Conservation (phyloP, 805 yeast genomes). For the Saccharomyces mikatae region DNA sequence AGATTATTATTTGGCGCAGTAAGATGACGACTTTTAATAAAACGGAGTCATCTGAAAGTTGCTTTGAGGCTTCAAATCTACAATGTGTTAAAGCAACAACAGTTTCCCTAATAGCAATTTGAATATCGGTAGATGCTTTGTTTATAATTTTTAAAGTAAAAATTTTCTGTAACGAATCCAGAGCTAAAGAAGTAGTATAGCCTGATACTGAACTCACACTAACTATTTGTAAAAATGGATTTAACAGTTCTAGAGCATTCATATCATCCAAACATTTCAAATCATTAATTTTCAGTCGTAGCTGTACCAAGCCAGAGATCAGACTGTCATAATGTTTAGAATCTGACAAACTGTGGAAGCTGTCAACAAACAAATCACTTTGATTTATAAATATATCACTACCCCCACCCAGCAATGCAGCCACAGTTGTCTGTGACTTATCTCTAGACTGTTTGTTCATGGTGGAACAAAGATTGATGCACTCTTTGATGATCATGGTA, state of each 20-base stretch:
- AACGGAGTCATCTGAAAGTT: constrained; percentile 84
- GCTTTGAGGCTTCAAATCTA: constrained; percentile 91
- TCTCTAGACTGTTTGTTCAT: constrained; percentile 82
- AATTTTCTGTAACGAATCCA: constrained; percentile 67
- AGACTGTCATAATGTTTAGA: constrained; percentile 43
- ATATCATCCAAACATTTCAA: constrained; percentile 44
- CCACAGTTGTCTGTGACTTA: constrained; percentile 55
- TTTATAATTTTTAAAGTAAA: constrained; percentile 62
- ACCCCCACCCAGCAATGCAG: constrained; percentile 76
- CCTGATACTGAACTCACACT: constrained; percentile 84
- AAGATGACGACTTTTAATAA: constrained; percentile 72
- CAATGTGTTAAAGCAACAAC: constrained; percentile 75
- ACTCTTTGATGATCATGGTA: constrained; percentile 80
- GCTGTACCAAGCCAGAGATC: constrained; percentile 68
- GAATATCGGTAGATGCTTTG: constrained; percentile 48
- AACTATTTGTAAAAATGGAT: constrained; percentile 79
- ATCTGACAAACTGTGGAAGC: constrained; percentile 26
- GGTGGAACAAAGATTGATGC: constrained; percentile 75
- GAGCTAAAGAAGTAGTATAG: constrained; percentile 70
- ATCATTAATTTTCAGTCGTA: constrained; percentile 62
- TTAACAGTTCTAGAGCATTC: constrained; percentile 66
- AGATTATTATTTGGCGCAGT: constrained; percentile 56
- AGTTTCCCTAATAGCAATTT: constrained; percentile 41
- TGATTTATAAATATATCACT: constrained; percentile 42
- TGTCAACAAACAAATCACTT: constrained; percentile 31